A percentile compares a stretch with the other conserved stretches of the same genome.
Evolutionary conservation across 2,329 filamentous ascomycete genomes (phyloP).

Genomic region (Acephala macrosclerotiorum): DNA sequence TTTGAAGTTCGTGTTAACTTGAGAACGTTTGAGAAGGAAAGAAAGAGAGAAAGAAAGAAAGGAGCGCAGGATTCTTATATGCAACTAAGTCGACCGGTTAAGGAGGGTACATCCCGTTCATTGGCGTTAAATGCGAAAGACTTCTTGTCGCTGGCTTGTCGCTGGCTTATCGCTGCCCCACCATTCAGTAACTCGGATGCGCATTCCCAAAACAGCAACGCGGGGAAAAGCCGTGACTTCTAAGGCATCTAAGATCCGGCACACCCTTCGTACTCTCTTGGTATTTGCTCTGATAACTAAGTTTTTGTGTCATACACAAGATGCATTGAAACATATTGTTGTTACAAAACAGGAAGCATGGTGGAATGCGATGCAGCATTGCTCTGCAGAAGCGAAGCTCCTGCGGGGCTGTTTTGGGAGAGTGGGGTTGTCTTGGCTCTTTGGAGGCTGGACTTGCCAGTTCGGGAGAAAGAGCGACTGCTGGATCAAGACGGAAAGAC

Average conservation of each 20-base stretch:
- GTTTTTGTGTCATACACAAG: background rate
- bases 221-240: conserved; percentile 19
- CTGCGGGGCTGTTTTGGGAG: background rate
- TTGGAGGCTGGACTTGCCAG: conserved; percentile 4
- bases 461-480: background rate
- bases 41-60: background rate
- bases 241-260: background rate
- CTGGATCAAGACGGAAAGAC: background rate
- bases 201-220: conserved; percentile 34
- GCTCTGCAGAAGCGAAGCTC: background rate
- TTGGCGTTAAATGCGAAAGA: background rate
- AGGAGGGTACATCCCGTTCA: background rate
- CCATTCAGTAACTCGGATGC: conserved; percentile 30
- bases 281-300: background rate
- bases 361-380: background rate
- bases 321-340: no score
- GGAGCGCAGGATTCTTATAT: conserved; percentile 11
- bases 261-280: background rate
- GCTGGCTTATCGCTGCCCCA: conserved; percentile 29
- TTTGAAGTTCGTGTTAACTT: background rate
- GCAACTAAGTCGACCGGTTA: background rate
- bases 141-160: conserved; percentile 15
- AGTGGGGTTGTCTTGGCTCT: conserved; percentile 4
- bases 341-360: no score
- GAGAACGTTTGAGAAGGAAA: background rate